Evolutionary conservation across 306 rosid species (phyloP).

Genomic region (Fagus crenata): DNA sequence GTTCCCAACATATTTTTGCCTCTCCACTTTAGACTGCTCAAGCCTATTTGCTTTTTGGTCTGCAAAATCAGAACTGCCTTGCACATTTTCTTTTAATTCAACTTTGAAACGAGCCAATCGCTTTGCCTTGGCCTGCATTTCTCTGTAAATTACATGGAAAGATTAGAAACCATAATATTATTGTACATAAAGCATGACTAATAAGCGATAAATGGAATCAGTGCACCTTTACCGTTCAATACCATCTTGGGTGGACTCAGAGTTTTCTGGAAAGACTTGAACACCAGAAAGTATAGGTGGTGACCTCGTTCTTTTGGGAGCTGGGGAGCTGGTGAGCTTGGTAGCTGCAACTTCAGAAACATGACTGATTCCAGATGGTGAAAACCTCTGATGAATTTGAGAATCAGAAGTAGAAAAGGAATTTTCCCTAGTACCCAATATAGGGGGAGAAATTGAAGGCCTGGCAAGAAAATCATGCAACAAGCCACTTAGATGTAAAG

Average conservation of each 20-base stretch:
- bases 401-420: conserved; percentile 26
- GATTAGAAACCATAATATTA: conserved; percentile 13
- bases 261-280: conserved; percentile 49
- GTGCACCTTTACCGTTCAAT: conserved; percentile 64
- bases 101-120: conserved; percentile 88
- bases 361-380: conserved; percentile 26
- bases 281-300: conserved; percentile 56
- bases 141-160: conserved; percentile 48
- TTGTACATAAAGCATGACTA: neutral
- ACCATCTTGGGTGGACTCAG: conserved; percentile 48
- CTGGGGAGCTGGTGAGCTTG: conserved; percentile 35
- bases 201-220: conserved; percentile 23
- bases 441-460: conserved; percentile 45
- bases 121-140: conserved; percentile 88
- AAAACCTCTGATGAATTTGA: conserved; percentile 27
- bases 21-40: conserved; percentile 40
- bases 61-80: conserved; percentile 40
- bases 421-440: conserved; percentile 29
- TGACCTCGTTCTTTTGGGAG: conserved; percentile 76
- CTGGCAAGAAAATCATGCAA: conserved; percentile 34
- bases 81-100: conserved; percentile 61
- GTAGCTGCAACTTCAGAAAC: conserved; percentile 31
- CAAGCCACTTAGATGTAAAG: conserved; percentile 23
- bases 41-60: conserved; percentile 42
- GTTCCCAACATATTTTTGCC: conserved; percentile 42